Evolutionary conservation across 768 basidiomycete species (phyloP).

Genomic region (Leccinum boreale): DNA sequence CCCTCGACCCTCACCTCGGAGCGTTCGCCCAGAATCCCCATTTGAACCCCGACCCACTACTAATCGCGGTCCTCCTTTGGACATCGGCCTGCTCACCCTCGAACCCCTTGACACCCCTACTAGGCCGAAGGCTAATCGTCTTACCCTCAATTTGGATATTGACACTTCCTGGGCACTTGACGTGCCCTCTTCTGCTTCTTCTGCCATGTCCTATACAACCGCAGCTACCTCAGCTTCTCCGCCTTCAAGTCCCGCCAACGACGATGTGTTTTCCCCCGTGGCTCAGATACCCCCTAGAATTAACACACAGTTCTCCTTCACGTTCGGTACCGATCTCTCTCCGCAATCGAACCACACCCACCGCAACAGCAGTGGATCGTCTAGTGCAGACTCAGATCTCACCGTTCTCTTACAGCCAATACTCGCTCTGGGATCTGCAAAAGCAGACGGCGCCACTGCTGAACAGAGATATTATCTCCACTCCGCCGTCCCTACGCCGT

Average conservation of each 20-base stretch:
- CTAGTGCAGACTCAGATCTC: slow-evolving; percentile 21
- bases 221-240: slow-evolving; percentile 13
- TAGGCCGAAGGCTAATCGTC: slow-evolving; percentile 5
- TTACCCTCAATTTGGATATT: slow-evolving; percentile 25
- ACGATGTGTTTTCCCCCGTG: slow-evolving; percentile 10
- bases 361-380: slow-evolving; percentile 12
- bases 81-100: slow-evolving; percentile 10
- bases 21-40: slow-evolving; percentile 8
- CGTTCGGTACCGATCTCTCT: slow-evolving; percentile 12
- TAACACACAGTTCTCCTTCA: slow-evolving; percentile 4
- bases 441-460: slow-evolving; percentile 4
- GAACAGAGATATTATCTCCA: slow-evolving; percentile 20
- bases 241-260: slow-evolving; percentile 8
- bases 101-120: slow-evolving; percentile 7
- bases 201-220: slow-evolving; percentile 23
- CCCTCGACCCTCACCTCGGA: slow-evolving; percentile 7
- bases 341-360: background rate
- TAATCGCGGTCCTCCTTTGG: slow-evolving; percentile 5
- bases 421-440: slow-evolving; percentile 11
- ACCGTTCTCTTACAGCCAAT: slow-evolving; percentile 12
- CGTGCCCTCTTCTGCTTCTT: slow-evolving; percentile 15
- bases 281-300: slow-evolving; percentile 3
- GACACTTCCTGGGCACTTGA: slow-evolving; percentile 16
- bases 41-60: slow-evolving; percentile 19
- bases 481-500: slow-evolving; percentile 27